Percentiles rank a stretch among this genome's conserved stretches.
phyloP scores from a whole-genome alignment of 192 early-diverging fungal species.

The Endogone sp. region DNA sequence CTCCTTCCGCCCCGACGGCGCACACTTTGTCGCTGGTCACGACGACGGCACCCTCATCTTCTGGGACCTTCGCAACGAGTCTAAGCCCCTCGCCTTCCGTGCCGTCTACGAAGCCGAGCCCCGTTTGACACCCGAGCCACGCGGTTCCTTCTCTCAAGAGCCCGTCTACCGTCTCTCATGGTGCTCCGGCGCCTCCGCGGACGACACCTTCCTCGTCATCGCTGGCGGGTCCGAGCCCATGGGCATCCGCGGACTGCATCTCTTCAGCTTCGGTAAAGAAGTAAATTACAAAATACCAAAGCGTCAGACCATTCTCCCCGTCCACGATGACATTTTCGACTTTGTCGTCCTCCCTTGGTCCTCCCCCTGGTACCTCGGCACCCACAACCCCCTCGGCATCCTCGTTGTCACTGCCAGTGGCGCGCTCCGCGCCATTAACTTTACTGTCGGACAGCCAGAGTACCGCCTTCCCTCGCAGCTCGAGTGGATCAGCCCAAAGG shows the following conservation, averaged over 20 bases:
- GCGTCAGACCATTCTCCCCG: constrained; percentile 34
- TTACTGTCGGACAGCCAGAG: constrained; percentile 22
- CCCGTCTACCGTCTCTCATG: constrained; percentile 44
- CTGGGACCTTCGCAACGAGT: constrained; percentile 36
- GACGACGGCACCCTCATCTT: constrained; percentile 40
- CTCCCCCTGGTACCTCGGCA: constrained; percentile 31
- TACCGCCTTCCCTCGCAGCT: constrained; percentile 34
- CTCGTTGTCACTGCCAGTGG: constrained; percentile 31
- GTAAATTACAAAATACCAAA: constrained; percentile 24
- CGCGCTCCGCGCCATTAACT: constrained; percentile 20
- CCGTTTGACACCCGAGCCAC: constrained; percentile 10
- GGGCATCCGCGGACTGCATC: constrained; percentile 38
- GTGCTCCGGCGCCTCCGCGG: constrained; percentile 21
- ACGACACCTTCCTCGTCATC: constrained; percentile 38
- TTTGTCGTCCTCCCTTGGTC: constrained; percentile 34
- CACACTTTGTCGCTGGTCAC: constrained; percentile 38
- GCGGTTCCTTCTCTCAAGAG: constrained; percentile 17
- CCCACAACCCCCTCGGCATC: constrained; percentile 32
- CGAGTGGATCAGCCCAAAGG: constrained; percentile 25
- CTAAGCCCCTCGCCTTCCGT: constrained; percentile 13
- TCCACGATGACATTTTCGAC: constrained; percentile 31
- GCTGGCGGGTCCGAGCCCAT: constrained; percentile 32
- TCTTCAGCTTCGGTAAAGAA: constrained; percentile 34
- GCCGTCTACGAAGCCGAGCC: constrained; percentile 16
- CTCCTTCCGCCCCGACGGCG: constrained; percentile 46